Base-by-base conservation (phyloP, 805 yeast species). In the Deakozyma indianensis region DNA sequence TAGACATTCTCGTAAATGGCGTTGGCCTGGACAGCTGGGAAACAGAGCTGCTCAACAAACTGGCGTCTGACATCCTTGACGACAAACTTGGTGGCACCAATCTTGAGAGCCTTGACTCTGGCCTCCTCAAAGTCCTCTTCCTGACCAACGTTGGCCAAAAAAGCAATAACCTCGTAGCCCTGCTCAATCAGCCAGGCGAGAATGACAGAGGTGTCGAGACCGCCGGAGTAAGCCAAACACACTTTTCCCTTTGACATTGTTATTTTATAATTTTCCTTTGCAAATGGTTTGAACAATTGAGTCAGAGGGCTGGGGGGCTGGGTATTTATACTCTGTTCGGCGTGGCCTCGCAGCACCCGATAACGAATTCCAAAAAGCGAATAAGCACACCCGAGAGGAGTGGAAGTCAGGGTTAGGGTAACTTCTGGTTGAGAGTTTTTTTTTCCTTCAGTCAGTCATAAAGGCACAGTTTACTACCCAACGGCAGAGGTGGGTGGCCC, bases 81-180 rank as follows among this genome's bases (percentile, higher is more conserved):
- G 43, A 92, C 92, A 65, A 82, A 92, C 68, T 92, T 92, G 59
- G 95, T 76, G 48, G 98, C 98, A 69, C 98, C 98, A 58, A 92
- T 86, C 58, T 88, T 85, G 57, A 90, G 72, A 20, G 98, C 98
- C 71, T 92, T 92, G 65, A 77, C 87, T 65, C 86, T 84, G 51
- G 98, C 98, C 50, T 90, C 97, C 50, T 79, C 96, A 58, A 92
- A 92, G 68, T 92, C 98, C 74, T 92, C 98, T 73, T 92, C 98
- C 74, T 92, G 98, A 58, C 98, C 98, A 58, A 92, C 88, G 69
- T 92, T 82, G 62, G 98, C 98, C 80, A 92, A 78, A 73, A 92
- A 92, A 47, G 96, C 96, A 62, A 92, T 80, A 48, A 92, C 98
- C 69, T 92, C 98, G 68, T 90, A 92, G 52, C 96, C 98, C 70